Evolutionary conservation across 306 rosid species (phyloP).

Genomic region (Fragaria vesca): DNA sequence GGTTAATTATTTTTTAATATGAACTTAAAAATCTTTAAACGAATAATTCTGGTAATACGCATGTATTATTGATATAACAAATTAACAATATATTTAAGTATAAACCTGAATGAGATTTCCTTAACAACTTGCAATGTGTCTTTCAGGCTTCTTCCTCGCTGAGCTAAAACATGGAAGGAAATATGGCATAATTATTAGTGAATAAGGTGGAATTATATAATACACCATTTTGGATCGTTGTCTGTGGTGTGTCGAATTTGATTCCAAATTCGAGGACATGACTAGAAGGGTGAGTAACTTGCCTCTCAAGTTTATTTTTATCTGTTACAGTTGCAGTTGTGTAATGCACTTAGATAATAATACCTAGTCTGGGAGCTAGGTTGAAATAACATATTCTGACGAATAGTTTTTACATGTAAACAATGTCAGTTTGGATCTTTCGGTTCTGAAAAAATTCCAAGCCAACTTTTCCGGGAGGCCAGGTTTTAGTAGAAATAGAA

Average conservation of each 20-base stretch:
- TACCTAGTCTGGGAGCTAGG: neutral
- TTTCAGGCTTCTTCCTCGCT: neutral
- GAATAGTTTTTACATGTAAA: neutral
- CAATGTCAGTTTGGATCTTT: neutral
- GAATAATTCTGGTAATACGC: neutral
- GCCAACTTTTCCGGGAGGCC: neutral
- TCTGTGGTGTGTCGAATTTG: neutral
- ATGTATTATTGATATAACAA: neutral
- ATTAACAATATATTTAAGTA: neutral
- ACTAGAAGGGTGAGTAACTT: conserved; percentile 6
- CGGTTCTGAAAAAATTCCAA: neutral
- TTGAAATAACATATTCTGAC: neutral
- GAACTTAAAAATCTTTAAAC: neutral
- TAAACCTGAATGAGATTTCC: neutral
- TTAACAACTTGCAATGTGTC: neutral
- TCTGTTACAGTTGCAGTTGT: neutral
- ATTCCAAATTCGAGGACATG: neutral
- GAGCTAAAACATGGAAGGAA: neutral
- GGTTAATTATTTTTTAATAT: neutral
- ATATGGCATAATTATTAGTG: neutral
- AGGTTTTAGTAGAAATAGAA: neutral
- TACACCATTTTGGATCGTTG: neutral
- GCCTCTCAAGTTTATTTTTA: neutral
- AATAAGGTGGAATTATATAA: neutral
- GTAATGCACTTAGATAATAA: conserved; percentile 1